These are phyloP conservation scores for Curvularia sp. DNA, from an alignment of 2,329 filamentous ascomycete species.

Conservation along the genomic window DNA sequence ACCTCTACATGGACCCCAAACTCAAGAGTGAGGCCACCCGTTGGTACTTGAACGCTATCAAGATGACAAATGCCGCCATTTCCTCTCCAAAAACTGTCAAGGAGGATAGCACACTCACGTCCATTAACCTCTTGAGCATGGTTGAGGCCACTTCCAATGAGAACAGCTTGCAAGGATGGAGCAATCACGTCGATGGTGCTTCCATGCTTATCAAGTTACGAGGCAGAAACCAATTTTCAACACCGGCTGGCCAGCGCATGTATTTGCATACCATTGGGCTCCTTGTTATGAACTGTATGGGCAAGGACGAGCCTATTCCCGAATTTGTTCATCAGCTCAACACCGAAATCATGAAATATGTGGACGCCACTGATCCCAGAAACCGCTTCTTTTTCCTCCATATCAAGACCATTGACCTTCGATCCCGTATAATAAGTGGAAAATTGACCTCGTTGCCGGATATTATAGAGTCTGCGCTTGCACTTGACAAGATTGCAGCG, in stretches of 20 bases:
- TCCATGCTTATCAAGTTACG: slow-evolving; percentile 43
- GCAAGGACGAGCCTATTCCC: slow-evolving; percentile 31
- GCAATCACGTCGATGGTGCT: slow-evolving; percentile 47
- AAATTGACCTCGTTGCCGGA: slow-evolving; percentile 22
- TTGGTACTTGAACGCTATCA: slow-evolving; percentile 44
- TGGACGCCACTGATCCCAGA: slow-evolving; percentile 32
- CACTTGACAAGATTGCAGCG: slow-evolving; percentile 32
- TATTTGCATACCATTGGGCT: slow-evolving; percentile 40
- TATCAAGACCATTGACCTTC: slow-evolving; percentile 36
- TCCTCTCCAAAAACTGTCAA: slow-evolving; percentile 34
- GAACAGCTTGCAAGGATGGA: slow-evolving; percentile 40
- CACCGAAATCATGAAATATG: slow-evolving; percentile 28
- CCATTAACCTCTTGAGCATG: slow-evolving; percentile 36
- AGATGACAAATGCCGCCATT: slow-evolving; percentile 43
- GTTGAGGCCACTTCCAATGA: slow-evolving; percentile 47
- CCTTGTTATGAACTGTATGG: slow-evolving; percentile 42
- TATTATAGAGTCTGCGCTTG: slow-evolving; percentile 37
- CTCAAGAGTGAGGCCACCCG: slow-evolving; percentile 39
- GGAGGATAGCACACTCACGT: slow-evolving; percentile 42
- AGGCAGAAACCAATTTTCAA: slow-evolving; percentile 38
- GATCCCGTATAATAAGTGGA: slow-evolving; percentile 33
- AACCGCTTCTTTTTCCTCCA: slow-evolving; percentile 41
- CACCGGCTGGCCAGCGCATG: slow-evolving; percentile 41
- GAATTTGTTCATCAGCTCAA: slow-evolving; percentile 37
- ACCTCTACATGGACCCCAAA: slow-evolving; percentile 33